These are phyloP conservation scores for Inonotus hispidus DNA, from an alignment of 1,284 basidiomycete species.

Conservation along the genomic window DNA sequence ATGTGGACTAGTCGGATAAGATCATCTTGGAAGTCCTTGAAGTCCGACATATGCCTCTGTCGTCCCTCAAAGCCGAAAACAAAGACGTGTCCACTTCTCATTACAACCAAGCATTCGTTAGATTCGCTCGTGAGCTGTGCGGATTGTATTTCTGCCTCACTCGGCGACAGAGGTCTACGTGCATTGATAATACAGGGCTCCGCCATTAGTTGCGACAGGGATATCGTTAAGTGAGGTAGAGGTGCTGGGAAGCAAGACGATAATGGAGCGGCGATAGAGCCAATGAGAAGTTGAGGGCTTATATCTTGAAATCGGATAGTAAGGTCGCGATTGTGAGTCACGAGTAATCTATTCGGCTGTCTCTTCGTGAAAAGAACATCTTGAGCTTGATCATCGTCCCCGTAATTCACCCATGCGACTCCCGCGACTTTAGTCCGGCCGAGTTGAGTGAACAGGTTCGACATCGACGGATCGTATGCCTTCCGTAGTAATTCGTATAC, in stretches of 20 bases:
- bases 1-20: slow-evolving; percentile 46
- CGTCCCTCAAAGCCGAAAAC: slow-evolving; percentile 49
- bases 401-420: slow-evolving; percentile 44
- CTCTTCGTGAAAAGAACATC: slow-evolving; percentile 10
- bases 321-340: slow-evolving; percentile 62
- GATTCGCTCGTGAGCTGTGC: slow-evolving; percentile 60
- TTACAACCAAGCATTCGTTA: slow-evolving; percentile 58
- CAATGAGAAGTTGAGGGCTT: slow-evolving; percentile 60
- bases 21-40: slow-evolving; percentile 36
- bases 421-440: slow-evolving; percentile 37
- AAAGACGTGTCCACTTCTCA: slow-evolving; percentile 63
- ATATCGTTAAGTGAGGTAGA: slow-evolving; percentile 59
- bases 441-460: background rate
- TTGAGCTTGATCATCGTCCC: slow-evolving; percentile 37
- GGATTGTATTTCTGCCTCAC: slow-evolving; percentile 41
- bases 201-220: slow-evolving; percentile 44
- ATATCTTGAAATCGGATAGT: slow-evolving; percentile 64
- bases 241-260: slow-evolving; percentile 55
- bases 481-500: slow-evolving; percentile 33
- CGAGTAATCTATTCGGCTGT: slow-evolving; percentile 63
- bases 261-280: slow-evolving; percentile 39
- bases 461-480: background rate
- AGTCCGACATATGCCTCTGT: slow-evolving; percentile 20
- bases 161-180: slow-evolving; percentile 28
- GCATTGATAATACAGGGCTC: slow-evolving; percentile 37